phyloP scores from a whole-genome alignment of 306 rosid genomes.

The Bauhinia variegata region DNA sequence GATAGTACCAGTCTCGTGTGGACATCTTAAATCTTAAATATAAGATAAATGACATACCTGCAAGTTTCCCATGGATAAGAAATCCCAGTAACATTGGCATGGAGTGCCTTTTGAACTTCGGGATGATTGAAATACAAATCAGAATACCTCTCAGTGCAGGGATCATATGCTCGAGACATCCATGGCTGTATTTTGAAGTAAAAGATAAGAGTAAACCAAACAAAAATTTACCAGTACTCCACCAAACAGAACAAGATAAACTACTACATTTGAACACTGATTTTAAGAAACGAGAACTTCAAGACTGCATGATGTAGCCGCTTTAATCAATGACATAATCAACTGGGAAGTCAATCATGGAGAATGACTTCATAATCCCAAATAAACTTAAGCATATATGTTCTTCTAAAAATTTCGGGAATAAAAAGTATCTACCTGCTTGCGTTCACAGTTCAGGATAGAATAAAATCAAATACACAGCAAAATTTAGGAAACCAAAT shows the following conservation, averaged over 20 bases:
- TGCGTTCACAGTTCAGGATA: neutral
- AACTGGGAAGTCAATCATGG: neutral
- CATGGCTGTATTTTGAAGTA: constrained; percentile 73
- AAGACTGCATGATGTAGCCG: neutral
- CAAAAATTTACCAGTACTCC: constrained; percentile 28
- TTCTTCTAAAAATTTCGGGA: neutral
- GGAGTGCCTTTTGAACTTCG: constrained; percentile 88
- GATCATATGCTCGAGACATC: constrained; percentile 95
- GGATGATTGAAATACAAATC: constrained; percentile 81
- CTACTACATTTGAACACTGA: constrained; percentile 10
- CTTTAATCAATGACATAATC: neutral
- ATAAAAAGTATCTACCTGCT: neutral
- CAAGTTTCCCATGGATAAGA: constrained; percentile 86
- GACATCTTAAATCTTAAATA: constrained; percentile 31
- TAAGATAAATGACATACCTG: constrained; percentile 52
- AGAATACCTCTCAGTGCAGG: constrained; percentile 87
- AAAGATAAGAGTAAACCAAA: constrained; percentile 24
- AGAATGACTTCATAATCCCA: neutral
- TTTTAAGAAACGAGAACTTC: neutral
- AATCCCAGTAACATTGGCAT: constrained; percentile 82
- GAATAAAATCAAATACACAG: neutral
- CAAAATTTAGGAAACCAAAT: neutral
- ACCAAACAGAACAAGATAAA: constrained; percentile 7
- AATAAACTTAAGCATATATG: too few species aligned
- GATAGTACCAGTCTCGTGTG: constrained; percentile 14